Conservation (phyloP, 2,329 filamentous ascomycete genomes). For the Shiraia sp. region DNA sequence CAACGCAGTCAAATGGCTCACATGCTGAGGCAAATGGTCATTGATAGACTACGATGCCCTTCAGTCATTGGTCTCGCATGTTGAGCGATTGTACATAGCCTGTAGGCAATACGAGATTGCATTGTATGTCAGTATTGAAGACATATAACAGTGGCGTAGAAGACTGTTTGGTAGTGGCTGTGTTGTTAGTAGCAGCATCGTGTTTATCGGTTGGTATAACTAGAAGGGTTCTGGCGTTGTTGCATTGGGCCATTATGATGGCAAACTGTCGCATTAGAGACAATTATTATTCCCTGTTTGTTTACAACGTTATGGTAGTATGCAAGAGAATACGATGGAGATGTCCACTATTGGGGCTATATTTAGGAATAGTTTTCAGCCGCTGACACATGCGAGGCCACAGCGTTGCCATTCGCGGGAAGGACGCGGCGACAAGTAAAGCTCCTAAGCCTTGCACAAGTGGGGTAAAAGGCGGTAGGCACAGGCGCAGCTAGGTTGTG, state of each 20-base stretch:
- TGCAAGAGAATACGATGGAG: conserved; percentile 5
- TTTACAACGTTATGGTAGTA: conserved; percentile 3
- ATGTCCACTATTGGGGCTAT: conserved; percentile 15
- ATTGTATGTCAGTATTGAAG: not conserved
- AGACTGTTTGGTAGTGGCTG: too few relatives aligned
- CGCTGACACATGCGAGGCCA: conserved; percentile 21
- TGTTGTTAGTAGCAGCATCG: too few relatives aligned
- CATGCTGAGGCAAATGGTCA: conserved; percentile 13
- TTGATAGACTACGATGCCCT: conserved; percentile 10
- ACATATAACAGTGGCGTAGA: too few relatives aligned
- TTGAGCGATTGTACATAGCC: too few relatives aligned
- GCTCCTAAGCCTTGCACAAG: conserved; percentile 21
- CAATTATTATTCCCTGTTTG: conserved; percentile 1
- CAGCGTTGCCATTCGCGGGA: conserved; percentile 23
- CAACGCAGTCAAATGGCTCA: not conserved
- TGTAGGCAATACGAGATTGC: too few relatives aligned
- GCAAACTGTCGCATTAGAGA: conserved; percentile 2
- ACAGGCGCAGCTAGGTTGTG: conserved; percentile 25
- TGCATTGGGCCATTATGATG: conserved; percentile 2
- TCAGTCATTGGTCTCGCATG: not conserved
- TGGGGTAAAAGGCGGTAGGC: conserved; percentile 31
- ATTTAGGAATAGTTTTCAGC: conserved; percentile 33
- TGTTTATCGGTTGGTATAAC: conserved; percentile 7
- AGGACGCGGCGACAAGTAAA: conserved; percentile 28
- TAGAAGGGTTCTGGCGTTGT: conserved; percentile 22